Evolutionary conservation across 257 asterid genomes (phyloP), one percentile per base, ranked within the genome.

Genomic region (Solanum peruvianum): DNA sequence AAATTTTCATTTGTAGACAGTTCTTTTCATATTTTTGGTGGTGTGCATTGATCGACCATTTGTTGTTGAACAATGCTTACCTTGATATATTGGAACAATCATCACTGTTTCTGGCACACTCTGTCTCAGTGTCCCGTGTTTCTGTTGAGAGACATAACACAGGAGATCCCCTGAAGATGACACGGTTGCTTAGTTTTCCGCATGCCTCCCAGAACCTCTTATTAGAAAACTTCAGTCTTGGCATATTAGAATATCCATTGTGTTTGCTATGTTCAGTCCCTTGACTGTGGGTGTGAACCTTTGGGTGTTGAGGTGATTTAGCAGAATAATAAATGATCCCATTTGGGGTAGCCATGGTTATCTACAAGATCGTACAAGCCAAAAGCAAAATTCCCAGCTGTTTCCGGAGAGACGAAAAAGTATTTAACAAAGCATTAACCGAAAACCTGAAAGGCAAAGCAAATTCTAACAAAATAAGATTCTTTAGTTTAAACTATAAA

Each of bases 271-370:
- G 91, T 77, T 89, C 92, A 87, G 84, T 78, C 44, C 92, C 93
- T 80, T 93, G 94, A 82, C 67, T 84, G 75, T 60, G 88, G 27
- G 92, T 76, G 85, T 77, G 88, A 86, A 93, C 56, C 86, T 90
- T 90, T 62, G 95, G 93, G 90, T 89, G 96, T 81, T 95, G 95
- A 27, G 96, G 98, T n/a, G 98, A 91, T 87, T 93, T 91, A 70
- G 92, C 89, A 27, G 99, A 91, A 85, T 97, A 94, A 91, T 94
- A 94, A 85, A 93, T 87, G 87, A 94, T 88, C 16, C 98, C 96
- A 47, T 93, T 93, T 33, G 93, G 90, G 70, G 87, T 91, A 86
- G 98, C 96, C 98, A 96, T 96, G 47, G 75, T 88, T 85, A 39
- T 31, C 87, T 71, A 82, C 89, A 84, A 92, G 91, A 83, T 33